Percentiles rank a stretch among this genome's conserved stretches.
Conservation (phyloP, 345 rosid species). For the Diplotaxis tenuifolia region DNA sequence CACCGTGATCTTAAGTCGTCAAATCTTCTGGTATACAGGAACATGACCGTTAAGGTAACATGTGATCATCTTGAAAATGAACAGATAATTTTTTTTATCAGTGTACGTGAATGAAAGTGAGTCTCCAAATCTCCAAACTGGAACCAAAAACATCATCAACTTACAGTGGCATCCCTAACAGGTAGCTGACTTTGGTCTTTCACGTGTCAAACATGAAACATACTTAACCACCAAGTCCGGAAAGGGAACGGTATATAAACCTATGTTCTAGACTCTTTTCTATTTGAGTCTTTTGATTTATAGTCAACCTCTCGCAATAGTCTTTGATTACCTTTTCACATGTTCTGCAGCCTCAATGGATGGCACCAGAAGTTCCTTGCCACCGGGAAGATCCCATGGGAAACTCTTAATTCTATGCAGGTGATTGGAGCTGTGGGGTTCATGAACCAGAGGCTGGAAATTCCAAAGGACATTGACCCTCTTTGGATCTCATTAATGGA, state of each 20-base stretch:
- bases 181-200: constrained; percentile 98
- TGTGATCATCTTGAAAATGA: too few relatives aligned
- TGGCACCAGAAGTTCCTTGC: constrained; percentile 98
- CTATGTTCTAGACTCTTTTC: constrained; percentile 6
- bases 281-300: background rate
- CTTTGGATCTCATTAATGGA: constrained; percentile 74
- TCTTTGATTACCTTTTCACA: background rate
- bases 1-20: constrained; percentile 99
- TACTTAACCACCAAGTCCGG: constrained; percentile 74
- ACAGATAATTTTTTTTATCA: too few relatives aligned
- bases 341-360: constrained; percentile 91
- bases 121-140: background rate
- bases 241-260: constrained; percentile 74
- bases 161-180: constrained; percentile 33
- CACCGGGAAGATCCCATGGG: constrained; percentile 97
- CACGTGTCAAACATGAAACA: constrained; percentile 87
- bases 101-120: background rate
- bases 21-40: constrained; percentile 88
- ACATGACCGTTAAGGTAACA: constrained; percentile 90
- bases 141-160: constrained; percentile 2
- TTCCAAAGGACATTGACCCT: constrained; percentile 76
- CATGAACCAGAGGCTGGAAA: constrained; percentile 90
- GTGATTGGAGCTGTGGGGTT: constrained; percentile 96
- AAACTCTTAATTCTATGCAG: constrained; percentile 92
- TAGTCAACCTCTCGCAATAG: background rate